Conservation (phyloP, 2,329 filamentous ascomycete species). For the Huntiella moniliformis region DNA sequence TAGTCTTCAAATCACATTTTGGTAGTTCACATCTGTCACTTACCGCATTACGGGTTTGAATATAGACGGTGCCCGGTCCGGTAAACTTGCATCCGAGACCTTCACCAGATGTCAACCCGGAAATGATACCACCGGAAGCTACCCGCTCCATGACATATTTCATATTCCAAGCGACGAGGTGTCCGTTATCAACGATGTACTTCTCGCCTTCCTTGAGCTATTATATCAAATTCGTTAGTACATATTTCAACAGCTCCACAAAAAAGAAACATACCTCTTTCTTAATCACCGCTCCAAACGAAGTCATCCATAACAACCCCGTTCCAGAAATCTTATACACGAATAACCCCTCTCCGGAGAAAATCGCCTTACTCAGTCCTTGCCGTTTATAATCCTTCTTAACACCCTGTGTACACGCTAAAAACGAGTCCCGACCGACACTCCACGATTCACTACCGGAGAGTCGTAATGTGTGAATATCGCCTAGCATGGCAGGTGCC, state of each 20-base stretch:
- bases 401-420: slow-evolving; percentile 74
- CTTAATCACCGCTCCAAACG: slow-evolving; percentile 83
- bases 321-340: slow-evolving; percentile 69
- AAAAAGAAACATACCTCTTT: slow-evolving; percentile 54
- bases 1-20: background rate
- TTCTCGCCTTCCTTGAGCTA: slow-evolving; percentile 51
- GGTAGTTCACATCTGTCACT: slow-evolving; percentile 17
- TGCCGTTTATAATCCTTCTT: slow-evolving; percentile 77
- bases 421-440: slow-evolving; percentile 69
- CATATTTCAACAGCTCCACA: no score
- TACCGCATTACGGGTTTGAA: slow-evolving; percentile 78
- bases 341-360: slow-evolving; percentile 81
- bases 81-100: slow-evolving; percentile 90
- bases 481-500: slow-evolving; percentile 62
- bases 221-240: no score
- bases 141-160: slow-evolving; percentile 84
- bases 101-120: slow-evolving; percentile 62
- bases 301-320: slow-evolving; percentile 76
- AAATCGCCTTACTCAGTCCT: slow-evolving; percentile 73
- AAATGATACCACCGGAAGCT: slow-evolving; percentile 81
- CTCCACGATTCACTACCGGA: slow-evolving; percentile 58
- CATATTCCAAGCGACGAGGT: slow-evolving; percentile 91
- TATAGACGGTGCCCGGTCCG: slow-evolving; percentile 73
- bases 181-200: slow-evolving; percentile 84
- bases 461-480: slow-evolving; percentile 65